Percentiles rank a stretch among this genome's conserved stretches.
Conservation (phyloP, 768 basidiomycete genomes). For the Tricholoma terreum region DNA sequence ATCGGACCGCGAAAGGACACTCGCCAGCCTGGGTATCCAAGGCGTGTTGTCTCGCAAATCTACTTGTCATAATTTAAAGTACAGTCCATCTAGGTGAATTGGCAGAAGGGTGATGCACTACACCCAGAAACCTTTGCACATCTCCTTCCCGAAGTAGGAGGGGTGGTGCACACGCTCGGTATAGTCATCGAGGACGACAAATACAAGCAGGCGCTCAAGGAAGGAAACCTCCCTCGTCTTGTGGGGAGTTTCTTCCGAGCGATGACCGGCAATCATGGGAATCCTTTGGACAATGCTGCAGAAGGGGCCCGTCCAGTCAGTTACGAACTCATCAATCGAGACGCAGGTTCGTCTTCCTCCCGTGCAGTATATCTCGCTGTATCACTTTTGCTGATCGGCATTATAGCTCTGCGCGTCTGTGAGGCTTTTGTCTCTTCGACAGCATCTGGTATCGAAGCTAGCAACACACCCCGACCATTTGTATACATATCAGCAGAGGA, state of each 20-base stretch:
- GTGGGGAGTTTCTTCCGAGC: constrained; percentile 39
- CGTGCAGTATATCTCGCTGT: not conserved
- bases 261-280: constrained; percentile 36
- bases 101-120: constrained; percentile 84
- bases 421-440: constrained; percentile 63
- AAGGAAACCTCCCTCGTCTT: constrained; percentile 53
- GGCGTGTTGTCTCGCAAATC: constrained; percentile 38
- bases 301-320: constrained; percentile 34
- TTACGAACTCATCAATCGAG: constrained; percentile 85
- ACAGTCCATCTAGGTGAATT: constrained; percentile 62
- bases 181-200: constrained; percentile 76
- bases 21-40: constrained; percentile 80
- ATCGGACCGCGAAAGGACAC: constrained; percentile 86
- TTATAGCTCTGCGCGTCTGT: constrained; percentile 69
- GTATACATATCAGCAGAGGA: constrained; percentile 96
- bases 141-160: constrained; percentile 62
- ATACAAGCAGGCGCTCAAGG: constrained; percentile 75
- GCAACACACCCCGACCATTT: constrained; percentile 58
- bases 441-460: constrained; percentile 24
- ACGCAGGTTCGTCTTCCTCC: constrained; percentile 64
- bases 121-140: constrained; percentile 68
- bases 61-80: constrained; percentile 3
- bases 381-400: not conserved
- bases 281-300: constrained; percentile 58
- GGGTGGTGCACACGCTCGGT: constrained; percentile 92